Percentiles rank a stretch among this genome's conserved stretches.
Conservation (phyloP, 2,329 filamentous ascomycete genomes). For the Aspergillus puulaauensis region DNA sequence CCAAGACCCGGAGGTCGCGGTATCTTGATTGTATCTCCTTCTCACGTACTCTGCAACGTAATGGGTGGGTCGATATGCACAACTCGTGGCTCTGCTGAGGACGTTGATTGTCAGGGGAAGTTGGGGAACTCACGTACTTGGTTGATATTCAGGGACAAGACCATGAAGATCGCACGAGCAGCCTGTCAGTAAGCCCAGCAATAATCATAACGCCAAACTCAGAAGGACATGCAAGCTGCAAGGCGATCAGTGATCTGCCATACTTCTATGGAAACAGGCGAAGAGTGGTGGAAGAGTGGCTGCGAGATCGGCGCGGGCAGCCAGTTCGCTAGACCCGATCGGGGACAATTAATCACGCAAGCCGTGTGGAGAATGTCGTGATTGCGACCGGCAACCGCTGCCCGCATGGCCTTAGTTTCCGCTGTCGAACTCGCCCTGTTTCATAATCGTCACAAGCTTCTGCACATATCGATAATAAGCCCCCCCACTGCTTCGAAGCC, state of each 20-base stretch:
- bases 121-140: not conserved
- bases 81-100: not conserved
- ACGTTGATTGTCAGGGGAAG: not conserved
- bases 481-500: too few relatives aligned
- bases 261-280: too few relatives aligned
- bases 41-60: not conserved
- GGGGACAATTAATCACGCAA: slow-evolving; percentile 25
- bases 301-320: not conserved
- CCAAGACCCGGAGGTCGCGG: not conserved
- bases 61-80: not conserved
- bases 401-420: not conserved
- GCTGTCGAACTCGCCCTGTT: not conserved
- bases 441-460: not conserved
- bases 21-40: not conserved
- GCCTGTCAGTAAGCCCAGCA: not conserved
- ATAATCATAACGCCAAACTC: not conserved
- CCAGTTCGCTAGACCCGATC: not conserved
- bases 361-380: slow-evolving; percentile 24
- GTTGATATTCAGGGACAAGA: slow-evolving; percentile 3
- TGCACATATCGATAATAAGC: too few relatives aligned
- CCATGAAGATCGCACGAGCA: not conserved
- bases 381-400: slow-evolving; percentile 20
- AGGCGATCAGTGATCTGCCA: not conserved
- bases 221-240: not conserved
- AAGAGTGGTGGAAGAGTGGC: not conserved